phyloP scores from a whole-genome alignment of 768 basidiomycete species.

The Suillus spraguei region DNA sequence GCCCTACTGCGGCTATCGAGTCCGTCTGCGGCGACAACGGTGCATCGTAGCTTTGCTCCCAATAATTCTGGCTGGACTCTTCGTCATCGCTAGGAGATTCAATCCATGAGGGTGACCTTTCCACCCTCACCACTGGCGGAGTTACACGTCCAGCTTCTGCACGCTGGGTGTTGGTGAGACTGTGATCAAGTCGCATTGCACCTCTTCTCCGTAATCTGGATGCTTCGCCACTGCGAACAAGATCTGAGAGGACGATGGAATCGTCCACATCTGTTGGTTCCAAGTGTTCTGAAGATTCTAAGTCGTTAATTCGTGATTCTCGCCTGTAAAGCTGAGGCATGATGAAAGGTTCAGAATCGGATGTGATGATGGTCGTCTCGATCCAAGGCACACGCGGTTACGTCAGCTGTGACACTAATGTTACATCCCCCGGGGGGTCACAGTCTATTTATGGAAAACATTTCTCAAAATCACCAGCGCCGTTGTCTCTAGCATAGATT shows the following conservation, averaged over 20 bases:
- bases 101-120: constrained; percentile 36
- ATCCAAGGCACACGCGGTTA: constrained; percentile 11
- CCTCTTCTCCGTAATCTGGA: constrained; percentile 74
- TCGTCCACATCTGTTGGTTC: constrained; percentile 59
- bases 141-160: constrained; percentile 27
- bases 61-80: constrained; percentile 34
- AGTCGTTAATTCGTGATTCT: constrained; percentile 12
- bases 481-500: constrained; percentile 60
- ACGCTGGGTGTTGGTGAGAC: constrained; percentile 29
- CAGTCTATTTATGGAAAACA: constrained; percentile 5
- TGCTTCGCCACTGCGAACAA: constrained; percentile 73
- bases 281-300: constrained; percentile 20
- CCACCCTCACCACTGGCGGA: constrained; percentile 30
- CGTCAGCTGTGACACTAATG: constrained; percentile 7
- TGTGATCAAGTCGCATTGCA: constrained; percentile 65
- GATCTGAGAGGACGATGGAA: constrained; percentile 71
- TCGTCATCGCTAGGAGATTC: constrained; percentile 33
- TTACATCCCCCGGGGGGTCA: background rate
- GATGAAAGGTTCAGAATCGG: constrained; percentile 9
- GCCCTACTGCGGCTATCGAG: constrained; percentile 16
- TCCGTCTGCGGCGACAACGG: constrained; percentile 28
- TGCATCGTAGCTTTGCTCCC: constrained; percentile 37
- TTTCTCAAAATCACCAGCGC: constrained; percentile 55
- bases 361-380: constrained; percentile 28
- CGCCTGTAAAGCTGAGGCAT: constrained; percentile 37